These are phyloP conservation scores for Cercophora sp. DNA, from an alignment of 495 filamentous ascomycete species.

Conservation along the genomic window DNA sequence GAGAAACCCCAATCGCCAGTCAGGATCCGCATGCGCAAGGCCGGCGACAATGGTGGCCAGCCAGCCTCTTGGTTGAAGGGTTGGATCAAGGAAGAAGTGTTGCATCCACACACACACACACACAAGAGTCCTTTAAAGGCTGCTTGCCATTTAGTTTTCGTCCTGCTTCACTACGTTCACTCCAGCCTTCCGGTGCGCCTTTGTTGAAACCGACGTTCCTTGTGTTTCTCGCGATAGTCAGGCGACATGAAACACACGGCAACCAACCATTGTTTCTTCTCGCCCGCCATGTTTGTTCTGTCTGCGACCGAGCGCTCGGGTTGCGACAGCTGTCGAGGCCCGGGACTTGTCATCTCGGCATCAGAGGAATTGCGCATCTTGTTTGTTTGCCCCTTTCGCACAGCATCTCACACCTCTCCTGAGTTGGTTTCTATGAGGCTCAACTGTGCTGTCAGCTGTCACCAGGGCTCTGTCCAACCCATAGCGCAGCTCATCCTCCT, in stretches of 20 bases:
- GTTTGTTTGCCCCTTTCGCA: background rate
- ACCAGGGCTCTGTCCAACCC: background rate
- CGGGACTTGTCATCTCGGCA: background rate
- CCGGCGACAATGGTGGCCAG: no score
- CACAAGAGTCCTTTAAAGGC: no score
- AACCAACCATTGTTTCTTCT: background rate
- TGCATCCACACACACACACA: no score
- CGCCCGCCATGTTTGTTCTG: background rate
- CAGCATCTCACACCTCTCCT: no score
- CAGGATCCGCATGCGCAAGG: conserved; percentile 9
- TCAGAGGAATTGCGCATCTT: background rate
- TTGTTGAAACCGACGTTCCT: no score
- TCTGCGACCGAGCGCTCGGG: background rate
- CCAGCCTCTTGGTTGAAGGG: no score
- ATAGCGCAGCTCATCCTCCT: no score
- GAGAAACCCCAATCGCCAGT: background rate
- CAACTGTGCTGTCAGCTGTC: background rate
- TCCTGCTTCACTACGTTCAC: no score
- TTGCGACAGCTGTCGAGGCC: background rate
- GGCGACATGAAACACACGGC: background rate
- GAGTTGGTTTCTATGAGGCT: background rate
- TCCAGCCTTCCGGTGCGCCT: no score
- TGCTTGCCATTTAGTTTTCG: no score
- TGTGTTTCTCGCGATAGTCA: no score
- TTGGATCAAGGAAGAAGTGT: no score